phyloP scores from a whole-genome alignment of 257 asterid species.

The Solanum bulbocastanum region DNA sequence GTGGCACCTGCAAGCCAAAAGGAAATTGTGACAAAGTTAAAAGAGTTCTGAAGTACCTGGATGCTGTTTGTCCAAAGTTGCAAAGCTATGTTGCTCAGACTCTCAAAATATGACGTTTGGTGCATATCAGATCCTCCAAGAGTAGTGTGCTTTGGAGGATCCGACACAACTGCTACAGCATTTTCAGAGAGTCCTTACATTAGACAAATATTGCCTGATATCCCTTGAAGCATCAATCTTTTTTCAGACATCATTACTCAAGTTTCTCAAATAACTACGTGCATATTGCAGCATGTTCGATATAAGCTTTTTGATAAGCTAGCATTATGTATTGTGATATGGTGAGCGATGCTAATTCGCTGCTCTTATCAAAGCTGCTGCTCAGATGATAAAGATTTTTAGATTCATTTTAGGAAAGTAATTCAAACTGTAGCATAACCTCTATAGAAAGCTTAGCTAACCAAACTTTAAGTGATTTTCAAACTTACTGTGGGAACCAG shows the following conservation, averaged over 20 bases:
- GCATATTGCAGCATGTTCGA: background rate
- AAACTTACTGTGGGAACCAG: conserved; percentile 48
- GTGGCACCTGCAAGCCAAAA: conserved; percentile 44
- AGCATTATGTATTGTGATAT: background rate
- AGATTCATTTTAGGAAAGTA: background rate
- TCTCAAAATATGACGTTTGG: background rate
- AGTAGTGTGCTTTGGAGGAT: background rate
- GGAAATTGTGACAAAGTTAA: background rate
- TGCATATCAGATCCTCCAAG: background rate
- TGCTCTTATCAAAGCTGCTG: background rate
- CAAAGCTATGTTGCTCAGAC: background rate
- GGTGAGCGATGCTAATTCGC: background rate
- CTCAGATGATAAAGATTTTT: background rate
- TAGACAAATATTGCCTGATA: background rate
- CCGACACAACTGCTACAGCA: background rate
- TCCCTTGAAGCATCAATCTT: background rate
- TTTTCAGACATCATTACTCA: background rate
- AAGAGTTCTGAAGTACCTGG: background rate
- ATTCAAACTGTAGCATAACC: background rate
- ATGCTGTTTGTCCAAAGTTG: background rate
- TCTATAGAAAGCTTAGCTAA: background rate
- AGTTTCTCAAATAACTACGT: background rate
- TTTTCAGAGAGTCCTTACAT: background rate
- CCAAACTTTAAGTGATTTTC: background rate
- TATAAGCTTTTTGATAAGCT: background rate